These are phyloP conservation scores for Chaetoceros muelleri DNA, from an alignment of 108 stramenopile species.

Conservation along the genomic window DNA sequence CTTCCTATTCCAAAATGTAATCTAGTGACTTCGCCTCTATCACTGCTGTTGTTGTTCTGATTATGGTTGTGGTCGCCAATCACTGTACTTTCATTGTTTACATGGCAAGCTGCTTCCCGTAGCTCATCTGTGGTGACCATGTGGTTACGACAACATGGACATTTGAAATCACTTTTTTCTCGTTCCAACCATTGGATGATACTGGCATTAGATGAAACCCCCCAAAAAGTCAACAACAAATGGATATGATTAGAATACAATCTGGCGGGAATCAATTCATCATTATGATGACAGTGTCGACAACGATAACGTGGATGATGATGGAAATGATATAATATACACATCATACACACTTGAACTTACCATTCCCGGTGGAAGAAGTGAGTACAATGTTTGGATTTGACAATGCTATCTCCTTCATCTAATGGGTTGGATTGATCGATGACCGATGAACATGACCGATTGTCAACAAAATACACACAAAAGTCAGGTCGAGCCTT, in stretches of 20 bases:
- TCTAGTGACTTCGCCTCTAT: neutral
- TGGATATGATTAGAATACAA: too few relatives aligned
- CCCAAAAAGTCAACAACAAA: too few relatives aligned
- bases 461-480: neutral
- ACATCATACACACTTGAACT: too few relatives aligned
- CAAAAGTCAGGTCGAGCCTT: too few relatives aligned
- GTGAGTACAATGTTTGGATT: neutral
- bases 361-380: neutral
- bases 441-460: neutral
- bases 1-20: too few relatives aligned
- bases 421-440: neutral
- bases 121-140: neutral
- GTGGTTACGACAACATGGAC: neutral
- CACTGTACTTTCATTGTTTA: too few relatives aligned
- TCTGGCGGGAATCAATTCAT: too few relatives aligned
- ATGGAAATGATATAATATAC: too few relatives aligned
- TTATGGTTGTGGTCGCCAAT: neutral
- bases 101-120: neutral
- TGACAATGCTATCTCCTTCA: neutral
- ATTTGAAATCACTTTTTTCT: neutral
- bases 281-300: too few relatives aligned
- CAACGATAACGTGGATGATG: too few relatives aligned
- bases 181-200: neutral
- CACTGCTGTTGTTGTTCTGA: neutral
- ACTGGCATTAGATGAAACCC: too few relatives aligned